Percentiles rank a stretch among this genome's conserved stretches.
Evolutionary conservation across 2,329 filamentous ascomycete genomes (phyloP).

Genomic region (Arachnopeziza araneosa): DNA sequence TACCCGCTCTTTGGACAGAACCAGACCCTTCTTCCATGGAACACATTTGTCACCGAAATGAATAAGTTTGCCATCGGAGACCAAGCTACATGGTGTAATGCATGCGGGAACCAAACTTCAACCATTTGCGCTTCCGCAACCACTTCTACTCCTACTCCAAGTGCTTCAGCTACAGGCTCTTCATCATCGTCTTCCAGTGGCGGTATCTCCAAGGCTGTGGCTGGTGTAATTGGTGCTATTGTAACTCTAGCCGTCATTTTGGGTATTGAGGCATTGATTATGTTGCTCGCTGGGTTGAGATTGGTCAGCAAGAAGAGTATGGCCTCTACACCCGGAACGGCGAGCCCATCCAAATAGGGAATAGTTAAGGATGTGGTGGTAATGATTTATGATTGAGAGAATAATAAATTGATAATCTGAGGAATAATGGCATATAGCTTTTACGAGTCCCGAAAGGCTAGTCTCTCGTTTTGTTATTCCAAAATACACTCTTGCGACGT

Average conservation of each 20-base stretch:
- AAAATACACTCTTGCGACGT: too few relatives aligned
- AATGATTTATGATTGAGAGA: neutral
- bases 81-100: slow-evolving; percentile 64
- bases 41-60: slow-evolving; percentile 59
- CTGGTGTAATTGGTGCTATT: slow-evolving; percentile 73
- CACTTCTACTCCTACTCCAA: slow-evolving; percentile 15
- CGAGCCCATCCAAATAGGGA: slow-evolving; percentile 10
- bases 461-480: too few relatives aligned
- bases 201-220: slow-evolving; percentile 62
- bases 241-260: slow-evolving; percentile 61
- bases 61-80: slow-evolving; percentile 60
- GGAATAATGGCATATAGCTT: neutral
- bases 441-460: neutral
- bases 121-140: slow-evolving; percentile 45
- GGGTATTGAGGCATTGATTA: slow-evolving; percentile 45
- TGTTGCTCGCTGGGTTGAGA: slow-evolving; percentile 51
- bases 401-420: neutral
- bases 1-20: slow-evolving; percentile 57
- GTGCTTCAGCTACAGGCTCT: slow-evolving; percentile 9
- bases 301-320: slow-evolving; percentile 50
- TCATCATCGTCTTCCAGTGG: slow-evolving; percentile 18
- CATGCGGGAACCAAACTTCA: slow-evolving; percentile 68
- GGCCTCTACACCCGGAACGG: slow-evolving; percentile 12
- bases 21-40: slow-evolving; percentile 57
- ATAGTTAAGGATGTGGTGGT: neutral